phyloP scores from a whole-genome alignment of 2,329 filamentous ascomycete species.

The Neonectria neomacrospora region DNA sequence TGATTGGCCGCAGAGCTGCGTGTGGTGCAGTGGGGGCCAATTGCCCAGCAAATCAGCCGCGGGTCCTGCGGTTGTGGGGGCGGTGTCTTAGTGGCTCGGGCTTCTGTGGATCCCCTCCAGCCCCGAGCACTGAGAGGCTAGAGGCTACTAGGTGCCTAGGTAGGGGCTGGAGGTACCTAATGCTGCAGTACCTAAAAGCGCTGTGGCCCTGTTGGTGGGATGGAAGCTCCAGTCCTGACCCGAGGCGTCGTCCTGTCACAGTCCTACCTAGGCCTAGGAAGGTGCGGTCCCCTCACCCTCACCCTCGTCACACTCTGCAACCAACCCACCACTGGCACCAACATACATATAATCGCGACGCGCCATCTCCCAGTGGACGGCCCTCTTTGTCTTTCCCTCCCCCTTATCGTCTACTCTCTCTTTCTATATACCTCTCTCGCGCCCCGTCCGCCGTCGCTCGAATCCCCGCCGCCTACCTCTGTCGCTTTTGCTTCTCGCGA shows the following conservation, averaged over 20 bases:
- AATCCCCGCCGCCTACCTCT: not conserved
- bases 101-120: conserved; percentile 35
- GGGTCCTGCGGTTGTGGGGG: conserved; percentile 40
- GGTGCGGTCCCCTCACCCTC: conserved; percentile 27
- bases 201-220: conserved; percentile 1
- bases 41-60: conserved; percentile 43
- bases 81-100: conserved; percentile 39
- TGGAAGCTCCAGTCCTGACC: conserved; percentile 8
- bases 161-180: not conserved
- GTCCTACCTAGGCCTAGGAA: not conserved
- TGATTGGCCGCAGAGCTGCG: conserved; percentile 30
- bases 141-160: no score
- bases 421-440: not conserved
- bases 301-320: conserved; percentile 27
- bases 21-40: conserved; percentile 29
- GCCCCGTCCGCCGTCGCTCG: conserved; percentile 8
- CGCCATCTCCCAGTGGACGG: conserved; percentile 27
- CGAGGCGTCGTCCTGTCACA: not conserved
- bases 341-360: conserved; percentile 44
- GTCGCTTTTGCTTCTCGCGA: conserved; percentile 14
- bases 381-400: conserved; percentile 32
- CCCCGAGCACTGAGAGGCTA: conserved; percentile 14
- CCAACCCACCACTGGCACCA: conserved; percentile 36
- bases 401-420: conserved; percentile 18
- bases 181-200: conserved; percentile 21